These are phyloP conservation scores for Pulveroboletus ravenelii DNA, from an alignment of 768 basidiomycete species.

Conservation along the genomic window DNA sequence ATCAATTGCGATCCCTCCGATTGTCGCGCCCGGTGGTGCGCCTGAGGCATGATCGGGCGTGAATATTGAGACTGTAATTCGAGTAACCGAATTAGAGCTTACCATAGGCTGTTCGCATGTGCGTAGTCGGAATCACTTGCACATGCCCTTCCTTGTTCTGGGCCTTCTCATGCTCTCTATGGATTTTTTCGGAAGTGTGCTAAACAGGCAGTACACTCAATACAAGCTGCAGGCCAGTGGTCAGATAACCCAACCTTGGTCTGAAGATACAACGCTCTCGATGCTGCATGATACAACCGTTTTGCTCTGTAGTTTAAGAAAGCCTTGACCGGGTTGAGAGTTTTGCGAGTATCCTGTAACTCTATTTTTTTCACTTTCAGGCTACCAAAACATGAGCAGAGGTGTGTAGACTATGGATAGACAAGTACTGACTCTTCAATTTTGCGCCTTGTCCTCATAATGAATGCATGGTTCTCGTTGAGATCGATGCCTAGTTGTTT, in stretches of 20 bases:
- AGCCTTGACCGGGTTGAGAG: constrained; percentile 1
- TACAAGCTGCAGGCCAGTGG: neutral
- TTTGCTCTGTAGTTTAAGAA: neutral
- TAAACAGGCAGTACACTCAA: neutral
- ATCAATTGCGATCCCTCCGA: neutral
- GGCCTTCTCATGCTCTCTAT: neutral
- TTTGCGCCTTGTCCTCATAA: neutral
- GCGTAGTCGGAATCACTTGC: constrained; percentile 1
- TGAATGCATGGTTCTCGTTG: neutral
- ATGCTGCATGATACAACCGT: neutral
- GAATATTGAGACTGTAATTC: neutral
- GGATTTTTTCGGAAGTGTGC: constrained; percentile 9
- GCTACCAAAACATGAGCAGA: neutral
- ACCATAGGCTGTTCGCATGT: neutral
- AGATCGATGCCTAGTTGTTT: neutral
- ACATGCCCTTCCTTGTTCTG: neutral
- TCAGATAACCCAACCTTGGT: neutral
- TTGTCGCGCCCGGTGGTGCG: neutral
- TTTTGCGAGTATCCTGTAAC: neutral
- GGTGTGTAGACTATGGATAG: too few species aligned
- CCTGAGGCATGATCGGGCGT: neutral
- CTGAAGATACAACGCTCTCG: neutral
- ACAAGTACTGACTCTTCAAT: neutral
- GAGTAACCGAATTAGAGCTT: neutral
- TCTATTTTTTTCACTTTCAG: neutral